Percentiles rank a stretch among this genome's conserved stretches.
phyloP scores from a whole-genome alignment of 2,329 filamentous ascomycete genomes.

The Xylaria sp. region DNA sequence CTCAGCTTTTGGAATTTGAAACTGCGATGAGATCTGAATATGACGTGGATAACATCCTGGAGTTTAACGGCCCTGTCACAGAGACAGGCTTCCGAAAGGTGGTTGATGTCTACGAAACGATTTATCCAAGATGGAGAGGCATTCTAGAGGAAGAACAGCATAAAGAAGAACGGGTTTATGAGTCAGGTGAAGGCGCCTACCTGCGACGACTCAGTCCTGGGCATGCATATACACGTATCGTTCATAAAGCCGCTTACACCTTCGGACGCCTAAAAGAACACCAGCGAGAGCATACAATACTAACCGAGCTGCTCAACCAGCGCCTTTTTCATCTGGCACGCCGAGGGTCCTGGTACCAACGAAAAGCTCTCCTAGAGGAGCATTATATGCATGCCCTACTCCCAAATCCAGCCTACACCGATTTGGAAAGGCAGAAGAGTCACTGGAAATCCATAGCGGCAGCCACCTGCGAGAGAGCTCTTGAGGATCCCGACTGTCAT shows the following conservation, averaged over 20 bases:
- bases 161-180: constrained; percentile 81
- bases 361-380: constrained; percentile 92
- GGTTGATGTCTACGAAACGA: constrained; percentile 74
- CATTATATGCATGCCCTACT: constrained; percentile 84
- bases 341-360: constrained; percentile 93
- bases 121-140: constrained; percentile 83
- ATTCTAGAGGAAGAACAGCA: constrained; percentile 78
- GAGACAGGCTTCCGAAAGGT: constrained; percentile 74
- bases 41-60: constrained; percentile 81
- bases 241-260: constrained; percentile 85
- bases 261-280: constrained; percentile 86
- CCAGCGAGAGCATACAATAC: constrained; percentile 76
- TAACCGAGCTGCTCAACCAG: constrained; percentile 81
- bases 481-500: constrained; percentile 90
- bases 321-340: constrained; percentile 85
- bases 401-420: constrained; percentile 52
- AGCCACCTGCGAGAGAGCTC: constrained; percentile 82
- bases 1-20: constrained; percentile 86
- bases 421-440: constrained; percentile 72
- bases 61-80: constrained; percentile 77
- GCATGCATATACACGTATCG: constrained; percentile 91
- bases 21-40: constrained; percentile 84
- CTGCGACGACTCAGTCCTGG: constrained; percentile 88
- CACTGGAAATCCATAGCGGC: constrained; percentile 83
- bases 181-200: constrained; percentile 87